Conservation (phyloP, 306 rosid species). For the Glycine soja region DNA sequence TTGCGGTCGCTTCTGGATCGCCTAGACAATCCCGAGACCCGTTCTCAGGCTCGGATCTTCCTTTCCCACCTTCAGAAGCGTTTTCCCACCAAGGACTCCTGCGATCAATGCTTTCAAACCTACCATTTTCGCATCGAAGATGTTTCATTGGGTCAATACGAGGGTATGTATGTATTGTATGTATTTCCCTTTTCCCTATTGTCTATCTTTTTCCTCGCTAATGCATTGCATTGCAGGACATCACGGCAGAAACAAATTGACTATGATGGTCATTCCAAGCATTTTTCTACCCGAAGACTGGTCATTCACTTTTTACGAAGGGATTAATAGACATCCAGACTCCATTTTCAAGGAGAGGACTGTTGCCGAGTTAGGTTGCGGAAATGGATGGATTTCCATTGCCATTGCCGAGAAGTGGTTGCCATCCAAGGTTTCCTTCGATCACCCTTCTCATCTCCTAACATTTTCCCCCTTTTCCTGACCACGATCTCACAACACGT, state of each 20-base stretch:
- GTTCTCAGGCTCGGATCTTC: conserved; percentile 82
- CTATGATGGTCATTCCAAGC: conserved; percentile 95
- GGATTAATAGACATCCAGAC: conserved; percentile 81
- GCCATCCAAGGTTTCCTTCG: conserved; percentile 75
- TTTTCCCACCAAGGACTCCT: conserved; percentile 65
- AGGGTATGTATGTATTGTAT: conserved; percentile 50
- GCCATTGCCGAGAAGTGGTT: conserved; percentile 96
- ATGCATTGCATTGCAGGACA: conserved; percentile 59
- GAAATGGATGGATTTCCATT: conserved; percentile 99
- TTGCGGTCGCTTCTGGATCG: conserved; percentile 75
- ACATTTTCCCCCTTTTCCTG: not conserved
- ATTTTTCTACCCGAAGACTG: conserved; percentile 95
- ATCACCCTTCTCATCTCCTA: not conserved
- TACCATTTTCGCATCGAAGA: conserved; percentile 91
- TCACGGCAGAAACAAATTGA: conserved; percentile 82
- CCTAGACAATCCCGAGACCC: conserved; percentile 78
- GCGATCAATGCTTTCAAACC: conserved; percentile 70
- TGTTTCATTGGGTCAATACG: conserved; percentile 70
- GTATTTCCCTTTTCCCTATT: too few species aligned
- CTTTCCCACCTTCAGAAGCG: conserved; percentile 79
- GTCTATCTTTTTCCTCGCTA: not conserved
- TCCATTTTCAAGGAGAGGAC: conserved; percentile 87
- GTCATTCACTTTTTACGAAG: conserved; percentile 96
- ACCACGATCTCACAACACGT: not conserved
- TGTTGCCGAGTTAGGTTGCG: conserved; percentile 94